These are phyloP conservation scores for Coniochaeta sp. DNA, from an alignment of 2,329 filamentous ascomycete genomes.

Conservation along the genomic window DNA sequence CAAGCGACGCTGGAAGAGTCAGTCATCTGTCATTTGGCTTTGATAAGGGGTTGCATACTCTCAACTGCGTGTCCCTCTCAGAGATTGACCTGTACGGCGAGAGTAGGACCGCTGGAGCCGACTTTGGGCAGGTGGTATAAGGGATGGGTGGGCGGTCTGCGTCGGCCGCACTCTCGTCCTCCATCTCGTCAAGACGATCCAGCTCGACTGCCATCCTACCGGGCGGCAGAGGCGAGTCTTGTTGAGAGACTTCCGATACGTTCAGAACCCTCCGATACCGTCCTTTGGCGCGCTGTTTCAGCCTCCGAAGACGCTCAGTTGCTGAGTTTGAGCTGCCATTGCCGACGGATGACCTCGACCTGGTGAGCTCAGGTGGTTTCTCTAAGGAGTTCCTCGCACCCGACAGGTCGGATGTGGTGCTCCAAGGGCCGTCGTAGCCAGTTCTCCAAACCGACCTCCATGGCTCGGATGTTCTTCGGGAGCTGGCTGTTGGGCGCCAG, in stretches of 20 bases:
- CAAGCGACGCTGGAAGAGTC: not conserved
- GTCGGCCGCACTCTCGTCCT: not conserved
- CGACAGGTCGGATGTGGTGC: not conserved
- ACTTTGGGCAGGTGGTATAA: not conserved
- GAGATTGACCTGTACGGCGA: not conserved
- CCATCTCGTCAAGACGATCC: not conserved
- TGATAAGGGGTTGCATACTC: not conserved
- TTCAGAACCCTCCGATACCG: slow-evolving; percentile 1
- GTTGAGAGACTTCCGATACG: not conserved
- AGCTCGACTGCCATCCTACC: not conserved
- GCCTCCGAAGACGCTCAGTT: not conserved
- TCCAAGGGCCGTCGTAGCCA: slow-evolving; percentile 2
- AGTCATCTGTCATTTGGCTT: not conserved
- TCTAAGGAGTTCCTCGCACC: not conserved
- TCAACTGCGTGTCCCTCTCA: not conserved
- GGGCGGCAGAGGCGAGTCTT: not conserved
- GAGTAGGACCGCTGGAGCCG: not conserved
- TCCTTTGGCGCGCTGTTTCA: not conserved
- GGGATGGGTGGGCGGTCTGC: not conserved
- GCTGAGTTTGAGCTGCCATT: not conserved
- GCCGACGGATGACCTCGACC: not conserved
- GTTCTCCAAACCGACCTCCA: slow-evolving; percentile 2
- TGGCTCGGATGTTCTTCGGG: not conserved
- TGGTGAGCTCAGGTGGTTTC: not conserved
- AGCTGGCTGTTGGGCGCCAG: not conserved